Conservation (phyloP, 352 stramenopile species). For the Phytophthora aleatoria region DNA sequence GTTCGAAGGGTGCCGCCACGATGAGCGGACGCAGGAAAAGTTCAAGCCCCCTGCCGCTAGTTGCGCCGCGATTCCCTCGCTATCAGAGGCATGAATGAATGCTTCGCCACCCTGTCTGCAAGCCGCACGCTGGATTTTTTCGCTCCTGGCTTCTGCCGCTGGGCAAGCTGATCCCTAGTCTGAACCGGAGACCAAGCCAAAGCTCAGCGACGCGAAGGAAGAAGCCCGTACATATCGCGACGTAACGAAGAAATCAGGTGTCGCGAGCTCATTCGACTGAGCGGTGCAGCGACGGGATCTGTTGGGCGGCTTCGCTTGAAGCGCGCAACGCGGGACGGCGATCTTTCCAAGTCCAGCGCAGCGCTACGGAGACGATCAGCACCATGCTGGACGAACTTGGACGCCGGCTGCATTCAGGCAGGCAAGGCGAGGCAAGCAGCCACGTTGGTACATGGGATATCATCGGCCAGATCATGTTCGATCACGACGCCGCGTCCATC, state of each 20-base stretch:
- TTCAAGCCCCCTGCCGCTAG: slow-evolving; percentile 14
- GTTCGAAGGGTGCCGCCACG: slow-evolving; percentile 17
- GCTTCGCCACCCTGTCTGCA: slow-evolving; percentile 9
- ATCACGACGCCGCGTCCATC: slow-evolving; percentile 26
- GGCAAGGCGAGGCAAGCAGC: not conserved
- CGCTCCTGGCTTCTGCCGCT: not conserved
- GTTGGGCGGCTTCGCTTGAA: slow-evolving; percentile 6
- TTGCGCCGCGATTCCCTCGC: too few species aligned
- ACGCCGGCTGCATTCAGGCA: not conserved
- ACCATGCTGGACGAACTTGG: not conserved
- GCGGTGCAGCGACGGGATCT: slow-evolving; percentile 11
- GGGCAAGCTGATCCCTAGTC: slow-evolving; percentile 4
- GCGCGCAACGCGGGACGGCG: not conserved
- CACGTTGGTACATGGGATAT: slow-evolving; percentile 30
- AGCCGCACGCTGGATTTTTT: slow-evolving; percentile 26
- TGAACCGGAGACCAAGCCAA: not conserved
- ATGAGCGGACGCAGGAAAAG: slow-evolving; percentile 12
- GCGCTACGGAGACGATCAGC: not conserved
- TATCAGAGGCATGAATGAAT: not conserved
- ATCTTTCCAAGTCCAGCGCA: not conserved
- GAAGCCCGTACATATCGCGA: slow-evolving; percentile 29
- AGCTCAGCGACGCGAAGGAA: not conserved
- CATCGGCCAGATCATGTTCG: slow-evolving; percentile 23
- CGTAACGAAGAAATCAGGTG: slow-evolving; percentile 42
- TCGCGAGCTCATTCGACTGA: slow-evolving; percentile 28